Evolutionary conservation across 345 rosid genomes (phyloP).

Genomic region (rapeseed (Brassica napus)): Da-Ae NC_063445.1:36979001-36979500

Average conservation of each 20-base stretch:
- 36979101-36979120: conserved; percentile 78
- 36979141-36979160: conserved; percentile 47
- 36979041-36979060: conserved; percentile 44
- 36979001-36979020: conserved; percentile 39
- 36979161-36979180: conserved; percentile 9
- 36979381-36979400: conserved; percentile 33
- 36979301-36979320: conserved; percentile 45
- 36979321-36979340: conserved; percentile 52
- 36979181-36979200: conserved; percentile 51
- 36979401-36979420: not conserved
- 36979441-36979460: conserved; percentile 7
- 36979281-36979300: conserved; percentile 56
- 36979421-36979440: conserved; percentile 18
- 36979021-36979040: conserved; percentile 50
- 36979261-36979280: conserved; percentile 55
- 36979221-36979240: conserved; percentile 51
- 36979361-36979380: conserved; percentile 59
- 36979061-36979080: conserved; percentile 54
- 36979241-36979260: conserved; percentile 53
- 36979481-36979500: too few relatives aligned
- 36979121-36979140: conserved; percentile 46
- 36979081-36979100: conserved; percentile 50
- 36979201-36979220: conserved; percentile 51
- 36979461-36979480: conserved; percentile 30
- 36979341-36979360: conserved; percentile 66